These are phyloP conservation scores for Tieghemostelium lacteum DNA, from an alignment of 78 protist species.

Conservation along the genomic window DNA sequence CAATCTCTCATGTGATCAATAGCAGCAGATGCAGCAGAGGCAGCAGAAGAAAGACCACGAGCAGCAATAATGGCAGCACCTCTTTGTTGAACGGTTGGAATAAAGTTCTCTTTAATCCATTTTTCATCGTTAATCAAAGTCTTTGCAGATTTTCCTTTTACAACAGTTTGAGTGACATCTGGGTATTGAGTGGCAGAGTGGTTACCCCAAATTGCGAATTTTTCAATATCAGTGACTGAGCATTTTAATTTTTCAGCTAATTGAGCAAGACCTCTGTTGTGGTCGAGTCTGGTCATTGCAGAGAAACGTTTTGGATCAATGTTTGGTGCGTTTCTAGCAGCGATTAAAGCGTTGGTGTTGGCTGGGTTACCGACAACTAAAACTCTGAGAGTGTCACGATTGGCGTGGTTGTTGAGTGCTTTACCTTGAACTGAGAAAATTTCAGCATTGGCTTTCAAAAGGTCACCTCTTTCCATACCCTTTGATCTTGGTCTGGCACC, in stretches of 20 bases:
- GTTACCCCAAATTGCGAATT: conserved; percentile 96
- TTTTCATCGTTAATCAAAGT: conserved; percentile 35
- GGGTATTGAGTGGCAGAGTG: conserved; percentile 92
- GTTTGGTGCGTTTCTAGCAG: conserved; percentile 77
- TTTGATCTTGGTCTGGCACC: conserved; percentile 97
- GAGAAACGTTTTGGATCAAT: conserved; percentile 79
- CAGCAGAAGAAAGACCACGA: conserved; percentile 91
- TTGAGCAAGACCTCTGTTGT: conserved; percentile 90
- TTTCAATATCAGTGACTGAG: conserved; percentile 32
- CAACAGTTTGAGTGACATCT: conserved; percentile 77
- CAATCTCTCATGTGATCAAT: conserved; percentile 86
- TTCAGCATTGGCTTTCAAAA: conserved; percentile 84
- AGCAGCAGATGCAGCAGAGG: conserved; percentile 93
- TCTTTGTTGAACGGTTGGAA: conserved; percentile 92
- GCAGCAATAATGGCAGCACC: conserved; percentile 95
- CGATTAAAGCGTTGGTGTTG: conserved; percentile 95
- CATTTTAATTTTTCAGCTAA: conserved; percentile 44
- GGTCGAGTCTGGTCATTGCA: conserved; percentile 95
- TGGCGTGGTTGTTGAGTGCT: conserved; percentile 52
- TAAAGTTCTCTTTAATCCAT: conserved; percentile 83
- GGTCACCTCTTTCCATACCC: conserved; percentile 81
- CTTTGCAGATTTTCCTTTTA: conserved; percentile 49
- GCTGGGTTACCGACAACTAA: conserved; percentile 98
- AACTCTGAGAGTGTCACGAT: conserved; percentile 71
- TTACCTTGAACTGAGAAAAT: conserved; percentile 95